Evolutionary conservation across 2,329 filamentous ascomycete species (phyloP).

Genomic region (Cordyceps tenuipes): DNA sequence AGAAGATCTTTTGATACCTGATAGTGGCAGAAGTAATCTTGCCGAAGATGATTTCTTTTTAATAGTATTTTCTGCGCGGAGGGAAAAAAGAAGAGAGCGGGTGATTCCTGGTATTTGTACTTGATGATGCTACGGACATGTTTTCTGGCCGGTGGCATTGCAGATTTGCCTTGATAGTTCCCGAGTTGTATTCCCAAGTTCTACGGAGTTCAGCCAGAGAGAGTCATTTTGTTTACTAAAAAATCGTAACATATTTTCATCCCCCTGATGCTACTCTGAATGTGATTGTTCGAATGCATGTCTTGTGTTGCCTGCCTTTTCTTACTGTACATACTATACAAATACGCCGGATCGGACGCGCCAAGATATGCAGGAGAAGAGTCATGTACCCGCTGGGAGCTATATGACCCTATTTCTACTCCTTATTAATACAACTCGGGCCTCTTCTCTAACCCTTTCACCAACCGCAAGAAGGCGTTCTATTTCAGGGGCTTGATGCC

Average conservation of each 20-base stretch:
- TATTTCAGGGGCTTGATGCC: slow-evolving; percentile 68
- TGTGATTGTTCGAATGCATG: background rate
- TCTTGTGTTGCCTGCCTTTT: background rate
- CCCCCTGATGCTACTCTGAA: background rate
- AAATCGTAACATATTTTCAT: slow-evolving; percentile 10
- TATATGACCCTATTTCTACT: background rate
- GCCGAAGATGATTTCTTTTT: background rate
- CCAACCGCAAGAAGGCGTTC: background rate
- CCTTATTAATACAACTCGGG: background rate
- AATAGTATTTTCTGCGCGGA: background rate
- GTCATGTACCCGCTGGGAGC: background rate
- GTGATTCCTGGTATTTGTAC: slow-evolving; percentile 11
- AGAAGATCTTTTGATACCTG: background rate
- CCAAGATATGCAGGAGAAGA: background rate
- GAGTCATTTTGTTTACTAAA: slow-evolving; percentile 11
- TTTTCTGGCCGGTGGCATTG: slow-evolving; percentile 7
- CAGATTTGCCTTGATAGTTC: slow-evolving; percentile 10
- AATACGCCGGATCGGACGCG: background rate
- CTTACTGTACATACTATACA: slow-evolving; percentile 4
- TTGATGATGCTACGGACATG: slow-evolving; percentile 9
- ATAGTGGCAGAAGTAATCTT: slow-evolving; percentile 1
- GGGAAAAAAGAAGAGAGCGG: slow-evolving; percentile 10
- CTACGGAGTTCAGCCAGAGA: slow-evolving; percentile 12
- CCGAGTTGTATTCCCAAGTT: slow-evolving; percentile 8
- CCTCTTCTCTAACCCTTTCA: background rate